These are phyloP conservation scores for Mucor circinelloides DNA, from an alignment of 371 early-diverging fungal species.

Conservation along the genomic window DNA sequence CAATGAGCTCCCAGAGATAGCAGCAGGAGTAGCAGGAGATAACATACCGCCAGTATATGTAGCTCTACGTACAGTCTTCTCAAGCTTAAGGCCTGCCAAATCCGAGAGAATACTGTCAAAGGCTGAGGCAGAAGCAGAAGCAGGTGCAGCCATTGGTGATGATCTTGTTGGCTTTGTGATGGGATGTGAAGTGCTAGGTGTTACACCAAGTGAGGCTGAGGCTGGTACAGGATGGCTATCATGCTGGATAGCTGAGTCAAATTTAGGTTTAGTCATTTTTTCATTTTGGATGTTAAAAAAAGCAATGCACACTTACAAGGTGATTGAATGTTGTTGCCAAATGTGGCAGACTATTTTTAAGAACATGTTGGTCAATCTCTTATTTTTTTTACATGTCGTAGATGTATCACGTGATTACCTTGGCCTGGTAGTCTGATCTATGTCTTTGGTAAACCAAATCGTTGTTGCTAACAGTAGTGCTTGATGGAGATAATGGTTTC, in stretches of 20 bases:
- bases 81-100: slow-evolving; percentile 29
- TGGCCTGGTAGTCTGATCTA: not conserved
- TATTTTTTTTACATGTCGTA: not conserved
- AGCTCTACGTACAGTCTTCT: slow-evolving; percentile 21
- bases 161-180: not conserved
- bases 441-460: not conserved
- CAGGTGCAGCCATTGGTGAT: not conserved
- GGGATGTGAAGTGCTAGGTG: slow-evolving; percentile 10
- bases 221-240: not conserved
- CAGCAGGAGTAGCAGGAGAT: slow-evolving; percentile 27
- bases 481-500: not conserved
- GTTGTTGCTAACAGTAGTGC: not conserved
- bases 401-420: not conserved
- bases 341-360: slow-evolving; percentile 2
- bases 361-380: not conserved
- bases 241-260: slow-evolving; percentile 2
- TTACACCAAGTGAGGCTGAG: slow-evolving; percentile 16
- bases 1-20: not conserved
- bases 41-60: slow-evolving; percentile 40
- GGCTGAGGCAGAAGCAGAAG: not conserved
- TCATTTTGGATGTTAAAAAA: not conserved
- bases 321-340: not conserved
- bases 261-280: not conserved
- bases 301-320: not conserved
- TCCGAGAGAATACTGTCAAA: slow-evolving; percentile 31